Evolutionary conservation across 495 filamentous ascomycete genomes (phyloP).

Genomic region (Tetracladium setigerum): DNA sequence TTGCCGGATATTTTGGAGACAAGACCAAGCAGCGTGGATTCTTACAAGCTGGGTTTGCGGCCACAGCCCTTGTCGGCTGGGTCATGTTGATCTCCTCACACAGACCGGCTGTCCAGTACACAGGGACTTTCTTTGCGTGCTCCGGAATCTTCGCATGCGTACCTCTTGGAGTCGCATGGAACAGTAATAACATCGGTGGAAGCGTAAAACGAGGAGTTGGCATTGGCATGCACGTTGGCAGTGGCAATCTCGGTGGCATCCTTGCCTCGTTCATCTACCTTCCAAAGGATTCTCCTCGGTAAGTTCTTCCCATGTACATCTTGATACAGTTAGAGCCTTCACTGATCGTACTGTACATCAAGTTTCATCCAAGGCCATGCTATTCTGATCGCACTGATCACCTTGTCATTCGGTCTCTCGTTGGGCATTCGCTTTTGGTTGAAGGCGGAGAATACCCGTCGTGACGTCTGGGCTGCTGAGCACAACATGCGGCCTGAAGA

Average conservation of each 20-base stretch:
- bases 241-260: conserved; percentile 68
- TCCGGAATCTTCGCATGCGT: conserved; percentile 71
- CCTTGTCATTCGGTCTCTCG: conserved; percentile 39
- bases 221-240: conserved; percentile 76
- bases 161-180: conserved; percentile 72
- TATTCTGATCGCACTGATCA: conserved; percentile 36
- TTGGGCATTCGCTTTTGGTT: conserved; percentile 52
- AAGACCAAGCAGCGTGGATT: conserved; percentile 38
- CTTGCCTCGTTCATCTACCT: conserved; percentile 67
- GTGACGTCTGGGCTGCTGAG: conserved; percentile 33
- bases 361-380: conserved; percentile 39
- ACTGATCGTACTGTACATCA: no score
- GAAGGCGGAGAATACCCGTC: conserved; percentile 46
- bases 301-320: conserved; percentile 24
- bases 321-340: no score
- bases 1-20: conserved; percentile 48
- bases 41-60: conserved; percentile 49
- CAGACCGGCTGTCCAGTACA: conserved; percentile 59
- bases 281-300: conserved; percentile 48
- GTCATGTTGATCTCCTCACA: conserved; percentile 52
- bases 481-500: conserved; percentile 32
- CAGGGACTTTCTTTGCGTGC: conserved; percentile 65
- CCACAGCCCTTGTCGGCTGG: conserved; percentile 53
- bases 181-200: conserved; percentile 74
- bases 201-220: conserved; percentile 72